phyloP scores from a whole-genome alignment of 441 rosid species.

The Erodium texanum region DNA sequence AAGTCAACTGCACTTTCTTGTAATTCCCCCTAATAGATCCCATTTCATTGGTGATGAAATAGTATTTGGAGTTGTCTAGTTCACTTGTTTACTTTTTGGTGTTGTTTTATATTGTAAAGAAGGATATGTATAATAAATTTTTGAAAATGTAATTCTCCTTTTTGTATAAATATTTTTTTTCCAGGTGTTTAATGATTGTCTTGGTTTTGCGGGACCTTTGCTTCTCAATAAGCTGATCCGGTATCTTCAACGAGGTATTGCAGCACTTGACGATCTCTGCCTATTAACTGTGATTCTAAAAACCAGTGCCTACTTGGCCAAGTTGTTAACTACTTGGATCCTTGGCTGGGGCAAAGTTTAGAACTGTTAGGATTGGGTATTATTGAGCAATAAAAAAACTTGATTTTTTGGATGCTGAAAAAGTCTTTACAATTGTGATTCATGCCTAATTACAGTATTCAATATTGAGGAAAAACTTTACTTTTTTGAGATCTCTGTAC shows the following conservation, averaged over 20 bases:
- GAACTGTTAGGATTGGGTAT: background rate
- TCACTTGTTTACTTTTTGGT: background rate
- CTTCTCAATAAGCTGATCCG: conserved; percentile 78
- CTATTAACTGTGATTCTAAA: conserved; percentile 9
- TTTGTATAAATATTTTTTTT: conserved; percentile 16
- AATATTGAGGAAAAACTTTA: background rate
- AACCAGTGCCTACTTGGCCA: background rate
- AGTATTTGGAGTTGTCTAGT: background rate
- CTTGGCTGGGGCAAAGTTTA: background rate
- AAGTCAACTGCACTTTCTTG: background rate
- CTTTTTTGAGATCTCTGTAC: background rate
- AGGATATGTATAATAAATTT: background rate
- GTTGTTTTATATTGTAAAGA: background rate
- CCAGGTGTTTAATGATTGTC: conserved; percentile 74
- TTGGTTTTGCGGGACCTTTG: conserved; percentile 80
- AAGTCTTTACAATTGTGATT: background rate
- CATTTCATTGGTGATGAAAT: background rate
- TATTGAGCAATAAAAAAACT: background rate
- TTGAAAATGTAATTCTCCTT: background rate
- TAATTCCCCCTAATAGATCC: background rate
- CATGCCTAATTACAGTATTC: background rate
- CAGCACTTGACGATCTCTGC: conserved; percentile 9
- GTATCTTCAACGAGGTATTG: conserved; percentile 72
- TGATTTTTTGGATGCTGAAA: background rate
- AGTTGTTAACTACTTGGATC: background rate